Base-by-base conservation (phyloP, 2,329 filamentous ascomycete species). In the Alternaria triticina region DNA sequence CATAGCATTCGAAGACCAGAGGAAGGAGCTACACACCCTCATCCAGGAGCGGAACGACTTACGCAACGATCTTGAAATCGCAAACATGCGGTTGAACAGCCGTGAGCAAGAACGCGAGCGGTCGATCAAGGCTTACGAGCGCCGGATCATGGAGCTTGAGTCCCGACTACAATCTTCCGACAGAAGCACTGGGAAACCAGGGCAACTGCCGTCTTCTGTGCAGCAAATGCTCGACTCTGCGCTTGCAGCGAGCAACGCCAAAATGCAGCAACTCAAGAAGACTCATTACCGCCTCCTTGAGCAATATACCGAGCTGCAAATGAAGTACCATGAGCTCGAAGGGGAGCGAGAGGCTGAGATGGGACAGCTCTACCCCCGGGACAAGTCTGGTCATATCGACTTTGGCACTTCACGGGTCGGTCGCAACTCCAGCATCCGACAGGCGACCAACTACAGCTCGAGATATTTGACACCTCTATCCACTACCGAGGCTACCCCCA, bases 41-140 rank as follows among this genome's bases (percentile, higher is more conserved):
- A 83, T 87, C 50, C 84, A 86, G n/a, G 84, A 86, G 27, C 86
- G 88, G 2, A 85, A 87, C 15, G 82, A 86, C 28, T 84, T 90
- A 12, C 84, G 88, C 40, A 86, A 84, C 59, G 85, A 87, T 54
- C 84, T 89, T 7, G 85, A 90, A 67, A 82, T 86, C 57, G 81
- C 91, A 22, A 83, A 84, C 50, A 82, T 89, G 81, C 85, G 88
- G 67, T 80, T 94, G 9, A 78, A 80, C 54, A 82, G 83, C 61
- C 80, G 83, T 13, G 84, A 88, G 45, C 74, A 80, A 20, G 86
- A 88, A 61, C 79, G 83, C 5, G 81, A 85, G 52, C 79, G 80
- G n/a, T 76, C 79, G 13, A 80, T 82, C 58, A 81, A 79, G 59
- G 81, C 80, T 11, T 86, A 85, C 66, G 82, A 86, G 50, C 79